Evolutionary conservation across 371 early-diverging fungal species (phyloP).

Genomic region (Saksenaea vasiformis): DNA sequence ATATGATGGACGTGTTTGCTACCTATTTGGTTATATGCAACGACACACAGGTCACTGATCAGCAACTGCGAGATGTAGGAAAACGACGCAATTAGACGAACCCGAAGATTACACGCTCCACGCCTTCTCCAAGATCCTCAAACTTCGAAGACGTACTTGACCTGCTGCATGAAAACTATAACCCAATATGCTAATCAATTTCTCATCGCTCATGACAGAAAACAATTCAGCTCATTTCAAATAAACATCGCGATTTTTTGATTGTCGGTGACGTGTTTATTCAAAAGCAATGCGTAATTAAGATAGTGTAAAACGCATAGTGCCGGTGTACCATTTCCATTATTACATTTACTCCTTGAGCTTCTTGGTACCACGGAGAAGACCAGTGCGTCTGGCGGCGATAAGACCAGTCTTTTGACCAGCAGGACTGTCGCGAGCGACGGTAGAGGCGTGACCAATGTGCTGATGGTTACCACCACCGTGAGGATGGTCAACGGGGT

Average conservation of each 20-base stretch:
- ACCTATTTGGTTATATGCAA: not conserved
- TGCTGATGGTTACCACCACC: constrained; percentile 96
- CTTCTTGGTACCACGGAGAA: constrained; percentile 97
- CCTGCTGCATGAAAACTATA: too few relatives aligned
- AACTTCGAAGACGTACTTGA: too few relatives aligned
- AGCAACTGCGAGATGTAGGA: not conserved
- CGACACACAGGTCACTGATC: not conserved
- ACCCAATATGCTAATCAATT: too few relatives aligned
- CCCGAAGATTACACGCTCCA: not conserved
- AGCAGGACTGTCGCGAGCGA: constrained; percentile 93
- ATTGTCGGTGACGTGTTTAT: too few relatives aligned
- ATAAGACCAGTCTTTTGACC: constrained; percentile 99
- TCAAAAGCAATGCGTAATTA: too few relatives aligned
- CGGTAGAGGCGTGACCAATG: constrained; percentile 99
- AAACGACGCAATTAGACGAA: not conserved
- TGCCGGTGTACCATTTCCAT: not conserved
- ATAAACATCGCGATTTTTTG: too few relatives aligned
- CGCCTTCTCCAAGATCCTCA: not conserved
- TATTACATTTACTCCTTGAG: constrained; percentile 55
- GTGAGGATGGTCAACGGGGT: constrained; percentile 93
- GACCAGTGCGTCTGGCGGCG: constrained; percentile 99
- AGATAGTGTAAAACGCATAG: not conserved
- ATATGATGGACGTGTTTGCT: not conserved
- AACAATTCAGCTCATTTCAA: too few relatives aligned
- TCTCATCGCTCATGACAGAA: too few relatives aligned